A percentile compares a stretch with the other conserved stretches of the same genome.
phyloP scores from a whole-genome alignment of 257 asterid genomes.

The Apocynum venetum region DNA sequence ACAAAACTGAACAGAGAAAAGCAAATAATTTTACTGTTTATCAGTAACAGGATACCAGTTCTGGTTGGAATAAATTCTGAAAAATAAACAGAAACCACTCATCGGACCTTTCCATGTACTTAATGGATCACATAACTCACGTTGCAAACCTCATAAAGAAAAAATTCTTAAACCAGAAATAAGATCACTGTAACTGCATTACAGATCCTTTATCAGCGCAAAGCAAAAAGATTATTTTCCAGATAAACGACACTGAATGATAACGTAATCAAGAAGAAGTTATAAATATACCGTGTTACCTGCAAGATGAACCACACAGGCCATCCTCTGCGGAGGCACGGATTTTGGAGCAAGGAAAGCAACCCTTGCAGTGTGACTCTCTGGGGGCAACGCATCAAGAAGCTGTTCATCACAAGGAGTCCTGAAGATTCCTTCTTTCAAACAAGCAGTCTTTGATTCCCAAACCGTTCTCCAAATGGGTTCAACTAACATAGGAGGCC shows the following conservation, averaged over 20 bases:
- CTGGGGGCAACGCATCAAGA: constrained; percentile 87
- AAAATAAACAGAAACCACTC: background rate
- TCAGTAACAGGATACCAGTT: background rate
- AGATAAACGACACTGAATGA: background rate
- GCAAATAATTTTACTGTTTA: background rate
- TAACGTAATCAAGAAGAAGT: background rate
- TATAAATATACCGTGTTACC: constrained; percentile 36
- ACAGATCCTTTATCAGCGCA: background rate
- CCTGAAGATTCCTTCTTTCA: constrained; percentile 78
- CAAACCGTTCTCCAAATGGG: constrained; percentile 86
- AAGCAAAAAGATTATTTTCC: background rate
- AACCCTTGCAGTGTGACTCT: constrained; percentile 79
- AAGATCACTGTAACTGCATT: background rate
- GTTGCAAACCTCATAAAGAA: background rate
- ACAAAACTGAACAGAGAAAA: background rate
- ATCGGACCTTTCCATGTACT: background rate
- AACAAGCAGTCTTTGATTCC: constrained; percentile 71
- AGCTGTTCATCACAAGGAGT: constrained; percentile 81
- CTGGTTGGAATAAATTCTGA: background rate
- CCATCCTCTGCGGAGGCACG: constrained; percentile 52
- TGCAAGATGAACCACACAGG: constrained; percentile 99
- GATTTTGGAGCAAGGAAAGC: constrained; percentile 78
- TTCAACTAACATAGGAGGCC: constrained; percentile 72
- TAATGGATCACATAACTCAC: background rate
- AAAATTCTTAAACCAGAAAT: background rate